Conservation (phyloP, 2,329 filamentous ascomycete genomes). For the Shiraia sp. region DNA sequence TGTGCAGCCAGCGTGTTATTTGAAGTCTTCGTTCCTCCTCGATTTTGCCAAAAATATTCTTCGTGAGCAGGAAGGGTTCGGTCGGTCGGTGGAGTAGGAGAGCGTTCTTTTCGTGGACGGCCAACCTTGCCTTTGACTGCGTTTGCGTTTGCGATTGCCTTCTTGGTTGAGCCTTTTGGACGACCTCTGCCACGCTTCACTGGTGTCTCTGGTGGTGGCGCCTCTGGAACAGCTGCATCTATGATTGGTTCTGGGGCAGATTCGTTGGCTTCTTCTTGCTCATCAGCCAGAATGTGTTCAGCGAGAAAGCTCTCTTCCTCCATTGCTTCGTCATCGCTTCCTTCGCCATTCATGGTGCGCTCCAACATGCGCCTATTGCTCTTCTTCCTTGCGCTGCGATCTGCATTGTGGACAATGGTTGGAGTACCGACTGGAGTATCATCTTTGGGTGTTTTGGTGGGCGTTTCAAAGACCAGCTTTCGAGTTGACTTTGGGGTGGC, state of each 20-base stretch:
- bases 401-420: slow-evolving; percentile 69
- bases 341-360: slow-evolving; percentile 65
- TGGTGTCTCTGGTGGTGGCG: slow-evolving; percentile 56
- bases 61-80: slow-evolving; percentile 75
- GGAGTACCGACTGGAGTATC: slow-evolving; percentile 57
- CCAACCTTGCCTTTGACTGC: slow-evolving; percentile 43
- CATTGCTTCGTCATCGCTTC: slow-evolving; percentile 69
- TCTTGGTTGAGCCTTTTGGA: slow-evolving; percentile 33
- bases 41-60: slow-evolving; percentile 91
- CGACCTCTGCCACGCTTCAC: slow-evolving; percentile 56
- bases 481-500: slow-evolving; percentile 50
- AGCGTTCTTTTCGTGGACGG: slow-evolving; percentile 65
- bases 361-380: slow-evolving; percentile 78
- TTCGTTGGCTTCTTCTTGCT: slow-evolving; percentile 44
- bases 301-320: slow-evolving; percentile 70
- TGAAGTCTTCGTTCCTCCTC: slow-evolving; percentile 80
- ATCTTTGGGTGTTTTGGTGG: slow-evolving; percentile 42
- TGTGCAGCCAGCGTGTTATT: slow-evolving; percentile 79
- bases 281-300: slow-evolving; percentile 67
- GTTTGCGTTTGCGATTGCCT: too few species aligned
- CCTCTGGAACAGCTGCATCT: slow-evolving; percentile 28
- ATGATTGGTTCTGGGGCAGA: slow-evolving; percentile 15
- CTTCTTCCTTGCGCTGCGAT: slow-evolving; percentile 85
- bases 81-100: slow-evolving; percentile 78
- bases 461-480: slow-evolving; percentile 53